Base-by-base conservation (phyloP, 2,329 filamentous ascomycete genomes). In the Tetracladium maxilliforme region DNA sequence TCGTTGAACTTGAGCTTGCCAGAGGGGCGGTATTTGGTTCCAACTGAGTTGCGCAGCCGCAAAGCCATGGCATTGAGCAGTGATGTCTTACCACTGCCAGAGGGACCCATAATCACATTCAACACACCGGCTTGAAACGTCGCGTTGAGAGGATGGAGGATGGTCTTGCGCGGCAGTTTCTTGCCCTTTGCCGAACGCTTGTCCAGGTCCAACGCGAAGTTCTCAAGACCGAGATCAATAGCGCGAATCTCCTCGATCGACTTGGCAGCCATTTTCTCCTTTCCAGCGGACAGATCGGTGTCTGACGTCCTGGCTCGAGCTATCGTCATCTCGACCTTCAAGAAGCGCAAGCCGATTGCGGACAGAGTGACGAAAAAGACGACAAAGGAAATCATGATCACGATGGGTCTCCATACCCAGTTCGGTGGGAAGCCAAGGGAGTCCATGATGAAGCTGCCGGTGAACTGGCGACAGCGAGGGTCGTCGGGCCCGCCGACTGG, bases 71-170 rank as follows among this genome's bases (percentile, higher is more conserved):
- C 62, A 40, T 81, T 83, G 8, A 84, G 55, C 1, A 83, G 53
- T 1, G 74, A 78, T 0, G 77, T 83, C 45, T 86, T 86, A 2
- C 79, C 79, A 22, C 70, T 76, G 0, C 79, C 79, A 0, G 76
- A 82, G 0, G 79, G 79, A 0, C 79, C 79, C 77, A 84, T 83
- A 34, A 86, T 79, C 14, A 83, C 63, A 33, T 84, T 84, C 10
- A 86, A 43, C 10, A 64, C 55, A 1, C 77, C 76, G 0, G 79
- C 65, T 23, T 68, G 59, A 35, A 86, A 84, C 0, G 64, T 68
- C 0, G 75, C 56, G 2, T 61, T 71, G 9, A 84, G 59, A 0
- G 75, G 73, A 27, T 73, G 62, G 10, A 86, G 50, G 8, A 86
- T 83, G 0, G 49, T 59, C 41, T 67, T 70, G 2, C 48, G 54